A percentile compares a stretch with the other conserved stretches of the same genome.
Evolutionary conservation across 179 eudicot genomes (phyloP).

Genomic region (Monotropa hypopitys): DNA sequence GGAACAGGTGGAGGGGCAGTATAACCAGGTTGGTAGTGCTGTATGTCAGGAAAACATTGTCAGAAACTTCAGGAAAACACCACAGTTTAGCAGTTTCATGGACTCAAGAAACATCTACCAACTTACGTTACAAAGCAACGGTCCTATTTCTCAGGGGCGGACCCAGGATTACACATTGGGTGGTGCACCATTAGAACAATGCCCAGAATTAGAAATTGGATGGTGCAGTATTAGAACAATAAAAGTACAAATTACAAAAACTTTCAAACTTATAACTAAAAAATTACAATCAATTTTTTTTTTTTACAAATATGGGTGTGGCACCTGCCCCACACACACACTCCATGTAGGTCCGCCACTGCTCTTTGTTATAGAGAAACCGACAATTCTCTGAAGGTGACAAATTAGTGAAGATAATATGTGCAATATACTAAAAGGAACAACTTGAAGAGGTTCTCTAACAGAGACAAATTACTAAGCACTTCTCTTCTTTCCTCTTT

Average conservation of each 20-base stretch:
- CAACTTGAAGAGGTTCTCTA: background rate
- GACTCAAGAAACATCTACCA: background rate
- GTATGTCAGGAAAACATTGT: conserved; percentile 9
- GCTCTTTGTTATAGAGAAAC: background rate
- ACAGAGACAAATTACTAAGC: background rate
- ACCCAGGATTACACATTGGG: too few relatives aligned
- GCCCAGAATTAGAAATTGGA: too few relatives aligned
- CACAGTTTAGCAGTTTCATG: background rate
- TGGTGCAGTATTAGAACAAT: too few relatives aligned
- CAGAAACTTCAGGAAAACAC: background rate
- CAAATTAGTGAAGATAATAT: background rate
- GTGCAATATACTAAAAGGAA: background rate
- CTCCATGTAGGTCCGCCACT: too few relatives aligned
- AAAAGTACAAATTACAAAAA: too few relatives aligned
- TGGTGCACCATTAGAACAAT: too few relatives aligned
- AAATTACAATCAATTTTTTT: too few relatives aligned
- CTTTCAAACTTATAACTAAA: too few relatives aligned
- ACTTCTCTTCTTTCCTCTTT: background rate
- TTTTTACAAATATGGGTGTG: too few relatives aligned
- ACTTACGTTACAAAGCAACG: background rate
- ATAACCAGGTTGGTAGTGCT: conserved; percentile 74
- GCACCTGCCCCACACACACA: too few relatives aligned
- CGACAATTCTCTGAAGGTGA: background rate
- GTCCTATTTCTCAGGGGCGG: too few relatives aligned
- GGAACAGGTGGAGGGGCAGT: conserved; percentile 57